Percentiles rank a stretch among this genome's conserved stretches.
These are phyloP conservation scores for Ceratocystis ficicola DNA, from an alignment of 2,329 filamentous ascomycete species.

Conservation along the genomic window DNA sequence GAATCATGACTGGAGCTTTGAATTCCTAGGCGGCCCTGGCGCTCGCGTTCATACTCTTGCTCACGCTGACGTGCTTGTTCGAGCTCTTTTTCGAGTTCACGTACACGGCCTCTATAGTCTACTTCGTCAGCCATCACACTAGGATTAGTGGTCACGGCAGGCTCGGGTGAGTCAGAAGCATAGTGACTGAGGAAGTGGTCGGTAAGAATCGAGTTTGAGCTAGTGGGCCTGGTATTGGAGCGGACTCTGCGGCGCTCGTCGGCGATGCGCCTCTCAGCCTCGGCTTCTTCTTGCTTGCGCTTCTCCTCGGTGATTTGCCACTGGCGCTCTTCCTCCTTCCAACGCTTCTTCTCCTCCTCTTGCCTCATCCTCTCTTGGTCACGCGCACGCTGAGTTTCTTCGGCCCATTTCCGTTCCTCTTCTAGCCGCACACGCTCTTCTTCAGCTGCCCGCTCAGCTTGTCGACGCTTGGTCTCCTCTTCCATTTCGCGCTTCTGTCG, in stretches of 20 bases:
- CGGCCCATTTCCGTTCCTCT: conserved; percentile 56
- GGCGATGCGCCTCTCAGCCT: conserved; percentile 54
- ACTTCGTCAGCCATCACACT: conserved; percentile 29
- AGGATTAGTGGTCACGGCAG: conserved; percentile 36
- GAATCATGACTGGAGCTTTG: conserved; percentile 19
- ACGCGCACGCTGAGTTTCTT: conserved; percentile 47
- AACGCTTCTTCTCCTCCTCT: conserved; percentile 57
- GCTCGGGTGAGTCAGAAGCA: conserved; percentile 54
- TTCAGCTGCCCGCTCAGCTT: conserved; percentile 41
- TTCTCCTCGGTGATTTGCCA: conserved; percentile 69
- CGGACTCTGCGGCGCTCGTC: conserved; percentile 53
- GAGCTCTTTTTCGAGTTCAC: conserved; percentile 64
- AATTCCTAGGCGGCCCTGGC: conserved; percentile 37
- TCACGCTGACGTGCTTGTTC: conserved; percentile 51
- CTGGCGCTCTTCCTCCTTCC: conserved; percentile 63
- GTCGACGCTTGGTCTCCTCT: conserved; percentile 38
- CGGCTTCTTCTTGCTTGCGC: conserved; percentile 58
- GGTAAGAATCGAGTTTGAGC: conserved; percentile 25
- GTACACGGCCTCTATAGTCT: conserved; percentile 55
- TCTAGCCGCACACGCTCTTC: conserved; percentile 49
- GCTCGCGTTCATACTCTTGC: conserved; percentile 48
- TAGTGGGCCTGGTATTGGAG: conserved; percentile 31
- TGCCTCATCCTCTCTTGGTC: conserved; percentile 49
- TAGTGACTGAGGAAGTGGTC: conserved; percentile 43
- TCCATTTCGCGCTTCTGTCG: conserved; percentile 44